Evolutionary conservation across 768 basidiomycete genomes (phyloP).

Genomic region (Mycena crocata): DNA sequence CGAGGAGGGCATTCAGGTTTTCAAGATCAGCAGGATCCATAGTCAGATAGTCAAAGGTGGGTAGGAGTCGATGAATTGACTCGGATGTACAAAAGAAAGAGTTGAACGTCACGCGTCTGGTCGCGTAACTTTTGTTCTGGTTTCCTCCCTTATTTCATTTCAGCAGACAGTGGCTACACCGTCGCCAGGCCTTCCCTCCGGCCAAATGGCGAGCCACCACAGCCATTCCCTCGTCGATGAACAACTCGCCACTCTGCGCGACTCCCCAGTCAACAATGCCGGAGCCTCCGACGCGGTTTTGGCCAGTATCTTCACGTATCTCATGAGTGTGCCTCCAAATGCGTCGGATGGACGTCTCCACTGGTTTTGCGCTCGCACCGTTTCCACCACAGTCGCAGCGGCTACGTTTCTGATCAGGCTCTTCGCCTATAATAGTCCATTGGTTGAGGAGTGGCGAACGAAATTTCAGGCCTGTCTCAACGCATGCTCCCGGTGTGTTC

Average conservation of each 20-base stretch:
- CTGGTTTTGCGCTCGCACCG: constrained; percentile 84
- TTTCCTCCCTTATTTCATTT: not conserved
- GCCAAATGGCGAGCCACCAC: constrained; percentile 31
- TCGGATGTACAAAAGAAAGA: not conserved
- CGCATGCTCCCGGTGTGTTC: constrained; percentile 78
- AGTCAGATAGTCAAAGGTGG: not conserved
- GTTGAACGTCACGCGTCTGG: not conserved
- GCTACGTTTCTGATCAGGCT: constrained; percentile 87
- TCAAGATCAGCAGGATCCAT: constrained; percentile 73
- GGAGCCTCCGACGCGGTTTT: constrained; percentile 63
- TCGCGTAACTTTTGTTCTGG: not conserved
- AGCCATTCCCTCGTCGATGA: constrained; percentile 51
- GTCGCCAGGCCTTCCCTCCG: not conserved
- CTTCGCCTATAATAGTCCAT: constrained; percentile 76
- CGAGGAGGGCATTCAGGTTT: constrained; percentile 68
- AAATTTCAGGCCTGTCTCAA: constrained; percentile 66
- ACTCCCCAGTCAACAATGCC: constrained; percentile 65
- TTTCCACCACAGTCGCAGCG: constrained; percentile 66
- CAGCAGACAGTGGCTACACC: not conserved
- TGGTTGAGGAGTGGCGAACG: constrained; percentile 73
- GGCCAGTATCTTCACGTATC: constrained; percentile 60
- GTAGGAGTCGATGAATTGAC: not conserved
- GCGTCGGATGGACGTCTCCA: constrained; percentile 60
- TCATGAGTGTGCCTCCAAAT: constrained; percentile 59
- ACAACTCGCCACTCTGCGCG: constrained; percentile 67